A percentile compares a stretch with the other conserved stretches of the same genome.
phyloP scores from a whole-genome alignment of 2,329 filamentous ascomycete species.

The Didymella lethalis region DNA sequence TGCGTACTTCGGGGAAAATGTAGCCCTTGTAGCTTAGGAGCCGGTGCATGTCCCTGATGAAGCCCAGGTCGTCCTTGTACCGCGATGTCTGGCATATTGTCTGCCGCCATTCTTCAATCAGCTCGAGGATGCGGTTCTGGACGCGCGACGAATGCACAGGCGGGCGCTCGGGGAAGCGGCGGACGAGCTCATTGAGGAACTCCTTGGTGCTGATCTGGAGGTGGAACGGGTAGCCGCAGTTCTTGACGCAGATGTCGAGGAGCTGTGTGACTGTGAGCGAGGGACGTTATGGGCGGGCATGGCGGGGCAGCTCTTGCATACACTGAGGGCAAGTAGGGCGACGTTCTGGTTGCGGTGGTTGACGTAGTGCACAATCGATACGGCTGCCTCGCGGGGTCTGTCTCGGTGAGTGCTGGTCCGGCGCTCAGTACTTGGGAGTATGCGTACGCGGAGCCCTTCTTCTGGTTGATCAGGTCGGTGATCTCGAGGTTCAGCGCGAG shows the following conservation, averaged over 20 bases:
- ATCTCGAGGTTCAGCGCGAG: slow-evolving; percentile 97
- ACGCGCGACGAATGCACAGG: slow-evolving; percentile 85
- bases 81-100: slow-evolving; percentile 98
- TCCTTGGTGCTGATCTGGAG: slow-evolving; percentile 99
- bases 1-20: slow-evolving; percentile 87
- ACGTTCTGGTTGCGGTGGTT: slow-evolving; percentile 98
- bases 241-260: slow-evolving; percentile 99
- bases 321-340: slow-evolving; percentile 81
- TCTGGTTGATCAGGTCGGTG: slow-evolving; percentile 92
- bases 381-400: slow-evolving; percentile 88
- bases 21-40: slow-evolving; percentile 97
- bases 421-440: background rate
- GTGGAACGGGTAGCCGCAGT: slow-evolving; percentile 98
- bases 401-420: slow-evolving; percentile 28
- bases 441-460: slow-evolving; percentile 84
- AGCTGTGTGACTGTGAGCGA: slow-evolving; percentile 60
- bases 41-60: slow-evolving; percentile 97
- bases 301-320: slow-evolving; percentile 50
- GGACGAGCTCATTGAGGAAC: slow-evolving; percentile 96
- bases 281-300: background rate
- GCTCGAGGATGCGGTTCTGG: slow-evolving; percentile 90
- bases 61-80: slow-evolving; percentile 96
- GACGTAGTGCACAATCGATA: slow-evolving; percentile 90
- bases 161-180: slow-evolving; percentile 92
- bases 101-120: slow-evolving; percentile 97